These are phyloP conservation scores for Mortierella sp. DNA, from an alignment of 371 early-diverging fungal genomes.

Conservation along the genomic window DNA sequence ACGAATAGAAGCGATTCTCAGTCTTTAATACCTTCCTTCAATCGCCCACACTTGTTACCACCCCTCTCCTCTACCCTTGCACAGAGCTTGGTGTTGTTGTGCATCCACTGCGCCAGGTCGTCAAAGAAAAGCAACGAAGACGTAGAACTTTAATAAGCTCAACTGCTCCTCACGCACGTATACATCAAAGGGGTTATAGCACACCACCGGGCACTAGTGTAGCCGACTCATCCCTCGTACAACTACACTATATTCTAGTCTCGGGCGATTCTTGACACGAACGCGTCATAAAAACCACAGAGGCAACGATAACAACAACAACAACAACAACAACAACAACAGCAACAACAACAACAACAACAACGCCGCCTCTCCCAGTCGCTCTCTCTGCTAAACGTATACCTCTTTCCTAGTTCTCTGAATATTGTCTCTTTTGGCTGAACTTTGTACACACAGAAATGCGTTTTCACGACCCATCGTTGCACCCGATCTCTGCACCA, in stretches of 20 bases:
- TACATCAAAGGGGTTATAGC: too few species aligned
- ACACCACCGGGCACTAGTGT: too few species aligned
- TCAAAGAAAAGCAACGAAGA: too few species aligned
- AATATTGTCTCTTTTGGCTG: neutral
- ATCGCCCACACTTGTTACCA: too few species aligned
- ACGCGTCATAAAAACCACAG: neutral
- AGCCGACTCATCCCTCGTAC: neutral
- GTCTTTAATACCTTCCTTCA: too few species aligned
- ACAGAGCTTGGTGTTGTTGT: too few species aligned
- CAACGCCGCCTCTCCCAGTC: neutral
- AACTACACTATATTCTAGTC: neutral
- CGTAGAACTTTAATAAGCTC: too few species aligned
- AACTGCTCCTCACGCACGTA: too few species aligned
- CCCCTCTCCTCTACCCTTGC: too few species aligned
- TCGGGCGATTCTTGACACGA: slow-evolving; percentile 1
- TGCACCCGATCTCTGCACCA: slow-evolving; percentile 35
- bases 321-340: neutral
- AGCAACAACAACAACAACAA: neutral
- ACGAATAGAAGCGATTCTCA: too few species aligned
- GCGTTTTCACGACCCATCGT: neutral
- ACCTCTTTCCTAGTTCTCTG: neutral
- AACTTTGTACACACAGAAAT: slow-evolving; percentile 2
- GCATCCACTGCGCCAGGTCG: too few species aligned
- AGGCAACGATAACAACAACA: neutral
- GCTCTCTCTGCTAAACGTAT: neutral